These are phyloP conservation scores for Pestalotiopsis sp. DNA, from an alignment of 2,329 filamentous ascomycete genomes.

Conservation along the genomic window DNA sequence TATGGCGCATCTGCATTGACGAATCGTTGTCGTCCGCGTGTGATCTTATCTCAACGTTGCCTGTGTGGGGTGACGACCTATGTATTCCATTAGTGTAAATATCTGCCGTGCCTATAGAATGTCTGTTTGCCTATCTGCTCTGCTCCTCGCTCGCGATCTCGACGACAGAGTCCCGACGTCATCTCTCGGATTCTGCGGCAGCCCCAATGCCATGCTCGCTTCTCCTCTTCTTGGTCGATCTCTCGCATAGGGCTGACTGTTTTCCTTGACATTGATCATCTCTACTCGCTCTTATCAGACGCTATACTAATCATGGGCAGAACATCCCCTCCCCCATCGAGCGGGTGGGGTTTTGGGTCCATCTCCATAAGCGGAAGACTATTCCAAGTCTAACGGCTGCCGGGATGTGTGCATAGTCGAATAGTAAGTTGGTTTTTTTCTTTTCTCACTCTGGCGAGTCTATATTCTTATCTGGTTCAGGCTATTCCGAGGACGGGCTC, in stretches of 20 bases:
- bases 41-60: background rate
- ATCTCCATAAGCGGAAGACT: background rate
- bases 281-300: background rate
- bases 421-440: background rate
- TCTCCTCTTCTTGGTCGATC: background rate
- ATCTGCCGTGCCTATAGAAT: background rate
- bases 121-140: too few species aligned
- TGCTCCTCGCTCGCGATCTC: background rate
- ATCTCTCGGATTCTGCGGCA: background rate
- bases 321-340: background rate
- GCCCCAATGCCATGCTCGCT: background rate
- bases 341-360: background rate
- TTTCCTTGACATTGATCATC: background rate
- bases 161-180: background rate
- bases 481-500: background rate
- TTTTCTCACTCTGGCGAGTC: background rate
- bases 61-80: background rate
- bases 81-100: background rate
- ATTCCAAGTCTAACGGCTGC: background rate
- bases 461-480: background rate
- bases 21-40: background rate
- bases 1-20: background rate
- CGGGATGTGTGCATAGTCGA: background rate
- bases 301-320: background rate
- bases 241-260: background rate